Base-by-base conservation (phyloP, 2,329 filamentous ascomycete genomes). In the Aureobasidium sp. region DNA sequence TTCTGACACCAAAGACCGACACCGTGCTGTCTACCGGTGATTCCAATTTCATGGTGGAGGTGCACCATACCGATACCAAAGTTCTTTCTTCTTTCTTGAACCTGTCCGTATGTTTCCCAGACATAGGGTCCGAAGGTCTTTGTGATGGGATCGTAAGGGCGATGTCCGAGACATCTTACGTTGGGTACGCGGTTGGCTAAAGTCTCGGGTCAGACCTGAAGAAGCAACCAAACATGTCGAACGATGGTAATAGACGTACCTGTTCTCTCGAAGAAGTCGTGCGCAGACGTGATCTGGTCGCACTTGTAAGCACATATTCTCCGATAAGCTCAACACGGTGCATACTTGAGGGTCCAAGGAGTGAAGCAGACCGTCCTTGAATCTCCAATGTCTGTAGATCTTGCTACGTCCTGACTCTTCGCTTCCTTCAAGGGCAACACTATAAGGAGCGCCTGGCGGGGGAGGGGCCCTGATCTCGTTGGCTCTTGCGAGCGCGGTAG, bases 1-100 rank as follows among this genome's bases (percentile, higher is more conserved):
- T 95, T 95, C 74, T 91, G 88, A 70, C 89, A 90, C 90, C 90
- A 96, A 55, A 96, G 76, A 25, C 90, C 91, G 66, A 95, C 80
- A 59, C 87, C 89, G 72, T 89, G 88, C 71, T 88, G 87, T 52
- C 81, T 77, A 5, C 81, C 83, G 14, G 81, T 81, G 48, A 93
- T 80, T 58, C 90, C 89, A 65, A 85, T 79, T 69, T 85, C 81
- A 72, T 87, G 83, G 75, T 96, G 90, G 67, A 97, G 77, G 75
- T 94, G 88, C 42, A 92, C 87, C 52, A 97, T 76, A 63, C 93
- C 94, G 42, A 87, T 88, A 66, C 94, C 94, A 68, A 97, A 84
- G 73, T 94, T 90, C 72, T 87, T 88, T 71, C 90, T 86, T 71
- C 92, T 84, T 77, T 84, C 82, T 64, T 88, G 86, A n/a, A 93